Conservation (phyloP, 225 moss, liverwort and hornwort genomes). For the Marchantia paleacea region DNA sequence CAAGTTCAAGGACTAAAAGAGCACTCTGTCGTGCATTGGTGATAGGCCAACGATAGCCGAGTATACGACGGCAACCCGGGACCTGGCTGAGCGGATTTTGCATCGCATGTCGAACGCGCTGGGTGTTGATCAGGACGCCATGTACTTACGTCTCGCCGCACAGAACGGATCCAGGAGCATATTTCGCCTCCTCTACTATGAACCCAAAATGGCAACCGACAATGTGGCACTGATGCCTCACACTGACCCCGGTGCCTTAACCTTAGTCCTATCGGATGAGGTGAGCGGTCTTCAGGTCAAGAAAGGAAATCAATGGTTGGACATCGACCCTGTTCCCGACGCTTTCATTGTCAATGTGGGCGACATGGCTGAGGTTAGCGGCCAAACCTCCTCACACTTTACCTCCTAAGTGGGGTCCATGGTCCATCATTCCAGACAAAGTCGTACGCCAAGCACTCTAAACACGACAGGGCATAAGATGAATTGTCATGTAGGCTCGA, state of each 20-base stretch:
- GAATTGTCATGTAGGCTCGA: background rate
- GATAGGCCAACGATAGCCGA: slow-evolving; percentile 19
- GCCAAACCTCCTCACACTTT: background rate
- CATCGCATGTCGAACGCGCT: slow-evolving; percentile 12
- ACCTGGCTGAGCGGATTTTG: slow-evolving; percentile 13
- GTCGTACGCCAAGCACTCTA: background rate
- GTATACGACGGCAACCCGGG: slow-evolving; percentile 15
- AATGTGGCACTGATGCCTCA: background rate
- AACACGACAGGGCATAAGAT: background rate
- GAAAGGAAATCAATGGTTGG: slow-evolving; percentile 45
- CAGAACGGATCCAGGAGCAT: background rate
- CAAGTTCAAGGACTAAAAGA: background rate
- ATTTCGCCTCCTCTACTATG: background rate
- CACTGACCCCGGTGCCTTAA: slow-evolving; percentile 52
- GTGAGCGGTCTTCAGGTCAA: slow-evolving; percentile 46
- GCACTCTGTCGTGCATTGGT: background rate
- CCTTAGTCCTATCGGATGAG: slow-evolving; percentile 51
- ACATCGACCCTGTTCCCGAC: slow-evolving; percentile 44
- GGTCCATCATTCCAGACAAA: background rate
- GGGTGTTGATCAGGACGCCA: slow-evolving; percentile 13
- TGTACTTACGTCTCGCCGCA: slow-evolving; percentile 11
- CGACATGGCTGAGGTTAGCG: slow-evolving; percentile 58
- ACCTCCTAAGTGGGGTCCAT: background rate
- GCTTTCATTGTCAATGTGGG: slow-evolving; percentile 63
- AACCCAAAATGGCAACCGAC: background rate